Conservation (phyloP, 495 filamentous ascomycete species). For the Viridothelium virens region DNA sequence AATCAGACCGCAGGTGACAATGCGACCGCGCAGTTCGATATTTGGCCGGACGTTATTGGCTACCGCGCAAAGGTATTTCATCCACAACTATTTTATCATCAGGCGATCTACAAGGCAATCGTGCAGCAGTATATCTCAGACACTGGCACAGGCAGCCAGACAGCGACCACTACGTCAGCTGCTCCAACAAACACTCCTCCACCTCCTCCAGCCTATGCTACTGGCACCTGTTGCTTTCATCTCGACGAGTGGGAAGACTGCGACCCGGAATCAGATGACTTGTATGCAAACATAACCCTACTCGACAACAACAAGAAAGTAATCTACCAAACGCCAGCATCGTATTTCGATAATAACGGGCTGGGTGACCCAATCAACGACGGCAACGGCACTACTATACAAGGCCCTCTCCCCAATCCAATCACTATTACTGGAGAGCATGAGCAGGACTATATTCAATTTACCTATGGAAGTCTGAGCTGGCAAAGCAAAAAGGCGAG, state of each 20-base stretch:
- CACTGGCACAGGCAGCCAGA: not conserved
- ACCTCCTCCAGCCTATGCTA: conserved; percentile 7
- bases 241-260: conserved; percentile 9
- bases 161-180: conserved; percentile 4
- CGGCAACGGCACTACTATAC: not conserved
- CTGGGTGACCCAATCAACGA: conserved; percentile 4
- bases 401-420: conserved; percentile 7
- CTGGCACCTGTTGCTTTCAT: conserved; percentile 6
- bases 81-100: not conserved
- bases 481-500: conserved; percentile 17
- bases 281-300: conserved; percentile 4
- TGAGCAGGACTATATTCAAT: conserved; percentile 22
- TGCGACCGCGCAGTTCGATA: not conserved
- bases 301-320: conserved; percentile 3
- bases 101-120: conserved; percentile 1
- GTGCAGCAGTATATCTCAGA: not conserved
- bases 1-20: conserved; percentile 5
- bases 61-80: conserved; percentile 8
- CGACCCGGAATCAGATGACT: conserved; percentile 4
- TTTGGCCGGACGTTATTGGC: conserved; percentile 6
- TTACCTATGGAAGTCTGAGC: conserved; percentile 15
- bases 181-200: not conserved
- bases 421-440: conserved; percentile 21
- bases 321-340: not conserved
- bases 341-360: not conserved